Evolutionary conservation across 345 rosid genomes (phyloP), one percentile per base, ranked within the genome.

Genomic region (Populus davidiana): DNA sequence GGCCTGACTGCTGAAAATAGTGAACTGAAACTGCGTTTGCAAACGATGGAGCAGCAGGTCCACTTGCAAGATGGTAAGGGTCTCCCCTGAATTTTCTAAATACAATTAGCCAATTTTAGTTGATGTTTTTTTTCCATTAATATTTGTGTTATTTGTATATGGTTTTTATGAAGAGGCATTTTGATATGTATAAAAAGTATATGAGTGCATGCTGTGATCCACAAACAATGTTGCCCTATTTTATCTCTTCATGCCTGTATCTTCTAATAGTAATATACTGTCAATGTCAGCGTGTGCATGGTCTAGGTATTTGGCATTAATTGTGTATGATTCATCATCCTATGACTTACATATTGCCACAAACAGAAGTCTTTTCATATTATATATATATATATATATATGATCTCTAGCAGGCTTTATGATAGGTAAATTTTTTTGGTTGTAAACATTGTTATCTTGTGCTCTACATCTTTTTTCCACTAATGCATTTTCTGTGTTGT

Each of bases 31-130:
- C 82, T 94, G 90, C 92, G 94, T 1, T 82, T 94, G 85, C 97
- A 93, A 82, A 90, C 98, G 0, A 90, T 88, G 92, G 98, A 94
- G 84, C 97, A 93, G 69, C 94, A 90, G 77, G 91, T 88, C 81
- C 90, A 93, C 72, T 81, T 94, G 89, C 98, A 93, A 79, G 96
- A 94, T 77, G 97, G 98, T 94, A 80, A 89, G 91, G 39, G 14
- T 64, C 39, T 72, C 17, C 20, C 17, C 5, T 33, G 14, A 21
- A 2, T 21, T 67, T 47, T 25, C 29, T 44, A 27, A 41, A 61
- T 21, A 43, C 67, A 63, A 17, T 14, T 61, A 27, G 31, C n/a
- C 44, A 31, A 8, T 44, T 38, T 66, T 38, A 47, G 13, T 16
- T 72, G 47, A 69, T 72, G 31, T 35, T 6, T 2, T 67, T 21